phyloP scores from a whole-genome alignment of 305 asterid genomes.

The Solanum hybrid region DNA sequence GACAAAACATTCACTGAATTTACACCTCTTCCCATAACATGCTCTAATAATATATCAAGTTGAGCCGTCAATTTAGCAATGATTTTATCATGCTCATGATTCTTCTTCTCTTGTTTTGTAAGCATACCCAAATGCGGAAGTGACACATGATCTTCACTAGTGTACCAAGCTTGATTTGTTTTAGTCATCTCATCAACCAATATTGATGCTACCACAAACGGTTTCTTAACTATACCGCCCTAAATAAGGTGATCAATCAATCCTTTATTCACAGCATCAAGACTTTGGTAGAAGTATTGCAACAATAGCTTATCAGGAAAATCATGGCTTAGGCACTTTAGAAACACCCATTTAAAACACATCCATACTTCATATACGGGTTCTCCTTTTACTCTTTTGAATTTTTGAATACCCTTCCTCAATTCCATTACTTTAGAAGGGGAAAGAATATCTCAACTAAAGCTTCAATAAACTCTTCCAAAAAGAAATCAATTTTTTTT shows the following conservation, averaged over 20 bases:
- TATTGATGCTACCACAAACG: neutral
- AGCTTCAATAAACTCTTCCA: neutral
- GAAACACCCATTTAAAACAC: neutral
- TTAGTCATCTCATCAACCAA: too few species aligned
- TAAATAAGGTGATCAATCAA: neutral
- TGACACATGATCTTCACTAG: neutral
- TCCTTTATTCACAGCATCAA: neutral
- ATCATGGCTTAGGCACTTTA: neutral
- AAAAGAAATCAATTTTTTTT: neutral
- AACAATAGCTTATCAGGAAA: neutral
- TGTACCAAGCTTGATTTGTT: neutral
- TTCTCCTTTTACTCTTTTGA: neutral
- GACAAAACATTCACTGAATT: neutral
- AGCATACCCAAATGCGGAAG: neutral
- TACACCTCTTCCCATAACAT: neutral
- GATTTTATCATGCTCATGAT: neutral
- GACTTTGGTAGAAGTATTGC: neutral
- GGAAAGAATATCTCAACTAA: neutral
- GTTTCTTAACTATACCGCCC: neutral
- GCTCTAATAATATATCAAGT: neutral
- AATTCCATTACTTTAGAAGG: neutral
- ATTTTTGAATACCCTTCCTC: neutral
- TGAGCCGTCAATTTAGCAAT: neutral
- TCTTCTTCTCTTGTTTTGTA: neutral
- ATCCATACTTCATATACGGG: neutral